Percentiles rank a stretch among this genome's conserved stretches.
These are phyloP conservation scores for Diaporthe batatas DNA, from an alignment of 2,329 filamentous ascomycete genomes.

Conservation along the genomic window DNA sequence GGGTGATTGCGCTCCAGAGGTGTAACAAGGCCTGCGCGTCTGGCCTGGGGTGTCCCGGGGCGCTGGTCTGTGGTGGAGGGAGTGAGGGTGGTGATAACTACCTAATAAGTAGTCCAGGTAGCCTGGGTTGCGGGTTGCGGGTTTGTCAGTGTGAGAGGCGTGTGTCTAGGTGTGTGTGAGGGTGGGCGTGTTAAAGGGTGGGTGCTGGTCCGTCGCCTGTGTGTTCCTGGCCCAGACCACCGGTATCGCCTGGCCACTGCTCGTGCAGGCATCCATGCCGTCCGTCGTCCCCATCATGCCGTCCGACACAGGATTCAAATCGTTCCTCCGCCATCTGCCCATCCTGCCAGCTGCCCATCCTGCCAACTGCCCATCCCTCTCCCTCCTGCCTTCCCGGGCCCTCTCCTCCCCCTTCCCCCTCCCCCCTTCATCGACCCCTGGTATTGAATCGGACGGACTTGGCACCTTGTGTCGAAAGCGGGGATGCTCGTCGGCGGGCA, in stretches of 20 bases:
- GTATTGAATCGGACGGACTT: not conserved
- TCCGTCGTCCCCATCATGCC: constrained; percentile 4
- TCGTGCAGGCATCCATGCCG: constrained; percentile 26
- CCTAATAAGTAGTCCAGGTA: too few species aligned
- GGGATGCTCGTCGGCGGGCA: constrained; percentile 7
- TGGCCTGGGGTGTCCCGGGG: not conserved
- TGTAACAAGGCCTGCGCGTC: constrained; percentile 21
- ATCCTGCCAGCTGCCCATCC: not conserved
- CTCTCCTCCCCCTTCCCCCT: too few species aligned
- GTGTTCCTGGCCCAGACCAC: constrained; percentile 29
- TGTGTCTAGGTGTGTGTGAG: not conserved
- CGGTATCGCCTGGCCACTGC: constrained; percentile 32
- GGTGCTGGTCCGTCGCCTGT: not conserved
- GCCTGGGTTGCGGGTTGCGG: too few species aligned
- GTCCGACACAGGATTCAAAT: not conserved
- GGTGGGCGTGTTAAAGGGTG: not conserved
- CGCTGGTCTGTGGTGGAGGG: not conserved
- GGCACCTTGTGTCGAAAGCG: constrained; percentile 11
- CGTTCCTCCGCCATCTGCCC: too few species aligned
- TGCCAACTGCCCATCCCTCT: not conserved
- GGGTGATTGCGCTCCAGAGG: constrained; percentile 16
- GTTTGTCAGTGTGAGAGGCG: not conserved
- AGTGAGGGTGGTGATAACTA: not conserved
- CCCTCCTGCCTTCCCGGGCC: too few species aligned
- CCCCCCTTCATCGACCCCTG: constrained; percentile 10